A percentile compares a stretch with the other conserved stretches of the same genome.
Conservation (phyloP, 306 rosid species). For the Castanea crenata region DNA sequence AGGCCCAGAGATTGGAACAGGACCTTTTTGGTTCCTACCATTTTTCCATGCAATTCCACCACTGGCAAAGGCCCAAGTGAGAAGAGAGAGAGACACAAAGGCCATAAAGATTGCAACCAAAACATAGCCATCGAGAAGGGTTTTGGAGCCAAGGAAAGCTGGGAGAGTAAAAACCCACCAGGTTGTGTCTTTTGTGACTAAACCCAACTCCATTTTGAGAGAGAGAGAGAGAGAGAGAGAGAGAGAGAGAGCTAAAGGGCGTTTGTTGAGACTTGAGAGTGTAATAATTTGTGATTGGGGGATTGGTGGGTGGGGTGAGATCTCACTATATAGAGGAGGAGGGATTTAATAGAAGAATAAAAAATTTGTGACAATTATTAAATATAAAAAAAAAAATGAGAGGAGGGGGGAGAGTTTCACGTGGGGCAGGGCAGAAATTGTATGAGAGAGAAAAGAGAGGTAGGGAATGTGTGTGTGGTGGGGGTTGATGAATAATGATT, state of each 20-base stretch:
- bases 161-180: slow-evolving; percentile 51
- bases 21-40: slow-evolving; percentile 35
- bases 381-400: background rate
- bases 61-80: slow-evolving; percentile 35
- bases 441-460: background rate
- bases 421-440: background rate
- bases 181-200: slow-evolving; percentile 17
- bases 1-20: slow-evolving; percentile 35
- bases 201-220: slow-evolving; percentile 4
- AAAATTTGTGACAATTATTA: background rate
- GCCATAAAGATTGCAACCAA: slow-evolving; percentile 13
- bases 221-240: background rate
- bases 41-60: slow-evolving; percentile 58
- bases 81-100: slow-evolving; percentile 14
- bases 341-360: background rate
- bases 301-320: background rate
- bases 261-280: background rate
- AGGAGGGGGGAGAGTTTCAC: background rate
- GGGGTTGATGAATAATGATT: background rate
- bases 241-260: background rate
- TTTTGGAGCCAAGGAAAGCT: slow-evolving; percentile 29
- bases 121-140: slow-evolving; percentile 13
- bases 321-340: background rate
- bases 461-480: background rate
- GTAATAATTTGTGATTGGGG: background rate